Conservation (phyloP, 805 yeast genomes). For the Limtongia smithiae region DNA sequence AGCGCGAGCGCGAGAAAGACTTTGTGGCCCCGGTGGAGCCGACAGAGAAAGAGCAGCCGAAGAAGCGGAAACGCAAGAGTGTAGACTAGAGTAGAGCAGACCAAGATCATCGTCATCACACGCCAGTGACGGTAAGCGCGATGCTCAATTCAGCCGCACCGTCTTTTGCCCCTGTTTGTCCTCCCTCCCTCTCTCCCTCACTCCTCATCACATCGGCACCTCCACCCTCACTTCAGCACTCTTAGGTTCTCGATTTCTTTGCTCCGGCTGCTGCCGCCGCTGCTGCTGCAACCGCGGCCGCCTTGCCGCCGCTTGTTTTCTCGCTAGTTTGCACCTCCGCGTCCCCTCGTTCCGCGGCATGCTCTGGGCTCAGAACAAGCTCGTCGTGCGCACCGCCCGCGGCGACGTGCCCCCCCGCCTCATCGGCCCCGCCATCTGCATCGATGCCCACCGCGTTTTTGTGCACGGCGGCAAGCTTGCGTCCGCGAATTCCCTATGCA, state of each 20-base stretch:
- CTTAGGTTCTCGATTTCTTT: background rate
- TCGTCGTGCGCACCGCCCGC: conserved; percentile 1
- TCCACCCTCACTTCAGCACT: too few species aligned
- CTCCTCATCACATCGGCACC: too few species aligned
- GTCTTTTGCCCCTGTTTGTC: too few species aligned
- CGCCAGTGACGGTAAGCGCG: too few species aligned
- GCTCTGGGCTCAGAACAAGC: conserved; percentile 7
- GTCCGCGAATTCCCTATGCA: conserved; percentile 6
- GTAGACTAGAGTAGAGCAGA: too few species aligned
- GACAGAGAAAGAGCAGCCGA: conserved; percentile 42
- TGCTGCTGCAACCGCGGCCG: background rate
- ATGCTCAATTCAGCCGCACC: too few species aligned
- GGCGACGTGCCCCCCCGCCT: conserved; percentile 25
- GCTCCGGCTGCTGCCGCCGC: background rate
- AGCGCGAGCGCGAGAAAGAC: conserved; percentile 69
- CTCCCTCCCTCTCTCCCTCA: too few species aligned
- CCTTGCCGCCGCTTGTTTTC: background rate
- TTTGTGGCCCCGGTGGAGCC: conserved; percentile 84
- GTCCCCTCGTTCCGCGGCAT: background rate
- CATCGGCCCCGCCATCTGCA: conserved; percentile 17
- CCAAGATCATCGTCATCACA: too few species aligned
- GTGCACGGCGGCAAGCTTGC: conserved; percentile 24
- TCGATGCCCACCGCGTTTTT: conserved; percentile 3
- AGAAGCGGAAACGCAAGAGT: conserved; percentile 1
- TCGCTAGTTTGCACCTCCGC: background rate